phyloP scores from a whole-genome alignment of 345 rosid genomes.

The Murraya paniculata region DNA sequence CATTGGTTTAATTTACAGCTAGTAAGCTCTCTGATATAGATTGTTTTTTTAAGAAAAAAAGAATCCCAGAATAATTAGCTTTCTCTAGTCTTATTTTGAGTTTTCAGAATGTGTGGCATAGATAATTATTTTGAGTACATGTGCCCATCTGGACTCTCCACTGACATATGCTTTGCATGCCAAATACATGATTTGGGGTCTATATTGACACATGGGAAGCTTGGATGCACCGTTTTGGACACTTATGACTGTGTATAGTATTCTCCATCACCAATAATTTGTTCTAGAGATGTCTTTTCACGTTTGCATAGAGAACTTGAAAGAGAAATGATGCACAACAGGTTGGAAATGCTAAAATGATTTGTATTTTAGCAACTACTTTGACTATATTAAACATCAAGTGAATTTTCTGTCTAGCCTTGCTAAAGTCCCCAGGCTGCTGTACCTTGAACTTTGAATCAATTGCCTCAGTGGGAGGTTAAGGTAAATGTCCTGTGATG shows the following conservation, averaged over 20 bases:
- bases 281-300: neutral
- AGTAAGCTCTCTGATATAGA: neutral
- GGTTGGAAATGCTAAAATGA: slow-evolving; percentile 2
- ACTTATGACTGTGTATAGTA: neutral
- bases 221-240: neutral
- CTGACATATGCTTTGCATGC: neutral
- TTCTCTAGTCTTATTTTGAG: neutral
- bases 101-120: neutral
- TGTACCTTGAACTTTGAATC: neutral
- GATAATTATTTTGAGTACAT: neutral
- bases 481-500: neutral
- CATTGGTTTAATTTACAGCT: neutral
- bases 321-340: neutral
- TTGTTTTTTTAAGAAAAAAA: neutral
- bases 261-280: neutral
- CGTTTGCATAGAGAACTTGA: neutral
- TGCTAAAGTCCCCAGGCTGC: neutral
- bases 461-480: neutral
- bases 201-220: neutral
- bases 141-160: neutral
- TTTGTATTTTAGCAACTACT: neutral
- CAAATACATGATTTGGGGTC: neutral
- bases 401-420: neutral
- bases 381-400: neutral
- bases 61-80: neutral